Evolutionary conservation across 805 yeast genomes (phyloP).

Genomic region (Zygotorulaspora sp.): DNA sequence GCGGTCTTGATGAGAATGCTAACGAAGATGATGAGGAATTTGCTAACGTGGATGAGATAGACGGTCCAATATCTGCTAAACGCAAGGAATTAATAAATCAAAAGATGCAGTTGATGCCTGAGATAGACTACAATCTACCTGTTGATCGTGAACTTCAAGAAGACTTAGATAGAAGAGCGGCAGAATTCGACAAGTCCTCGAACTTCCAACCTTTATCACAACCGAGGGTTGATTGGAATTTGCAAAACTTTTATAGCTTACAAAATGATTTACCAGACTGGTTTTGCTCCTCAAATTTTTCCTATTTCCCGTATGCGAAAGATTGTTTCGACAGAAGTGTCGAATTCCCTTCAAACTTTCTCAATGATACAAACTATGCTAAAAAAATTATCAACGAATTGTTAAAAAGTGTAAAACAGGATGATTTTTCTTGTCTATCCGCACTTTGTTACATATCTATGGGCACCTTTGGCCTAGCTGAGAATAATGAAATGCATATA

Average conservation of each 20-base stretch:
- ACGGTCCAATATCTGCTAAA: slow-evolving; percentile 31
- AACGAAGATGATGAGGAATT: slow-evolving; percentile 32
- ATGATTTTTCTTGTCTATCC: slow-evolving; percentile 12
- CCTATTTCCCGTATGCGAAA: slow-evolving; percentile 14
- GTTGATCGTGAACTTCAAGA: slow-evolving; percentile 36
- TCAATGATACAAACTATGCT: slow-evolving; percentile 21
- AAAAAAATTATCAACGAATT: slow-evolving; percentile 3
- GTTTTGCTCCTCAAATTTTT: slow-evolving; percentile 38
- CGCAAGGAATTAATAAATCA: slow-evolving; percentile 8
- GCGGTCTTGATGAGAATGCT: slow-evolving; percentile 15
- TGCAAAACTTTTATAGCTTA: slow-evolving; percentile 37
- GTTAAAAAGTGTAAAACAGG: slow-evolving; percentile 4
- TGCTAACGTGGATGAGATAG: slow-evolving; percentile 32
- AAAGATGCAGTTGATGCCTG: slow-evolving; percentile 4
- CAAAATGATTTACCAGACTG: slow-evolving; percentile 44
- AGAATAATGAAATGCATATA: slow-evolving; percentile 17
- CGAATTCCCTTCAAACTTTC: slow-evolving; percentile 11
- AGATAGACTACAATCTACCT: slow-evolving; percentile 32
- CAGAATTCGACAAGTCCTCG: slow-evolving; percentile 23
- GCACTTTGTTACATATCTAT: slow-evolving; percentile 27
- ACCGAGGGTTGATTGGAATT: slow-evolving; percentile 44
- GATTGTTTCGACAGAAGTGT: slow-evolving; percentile 16
- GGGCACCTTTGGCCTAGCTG: slow-evolving; percentile 21
- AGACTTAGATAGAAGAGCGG: slow-evolving; percentile 36
- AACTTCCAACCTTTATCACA: slow-evolving; percentile 31